These are phyloP conservation scores for Psilocybe tampanensis DNA, from an alignment of 768 basidiomycete genomes.

Conservation along the genomic window DNA sequence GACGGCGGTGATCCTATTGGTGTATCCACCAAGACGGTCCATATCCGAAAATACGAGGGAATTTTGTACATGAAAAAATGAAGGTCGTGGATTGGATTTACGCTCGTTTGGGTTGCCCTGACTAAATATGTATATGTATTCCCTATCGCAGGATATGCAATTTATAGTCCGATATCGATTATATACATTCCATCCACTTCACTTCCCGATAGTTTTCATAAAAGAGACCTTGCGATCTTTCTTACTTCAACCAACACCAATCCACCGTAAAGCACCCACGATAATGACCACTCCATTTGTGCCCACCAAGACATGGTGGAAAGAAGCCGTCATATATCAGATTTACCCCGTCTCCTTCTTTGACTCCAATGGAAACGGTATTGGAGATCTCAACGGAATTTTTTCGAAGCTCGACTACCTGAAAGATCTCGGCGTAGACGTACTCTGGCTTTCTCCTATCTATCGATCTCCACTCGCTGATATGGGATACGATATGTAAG, in stretches of 20 bases:
- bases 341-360: conserved; percentile 74
- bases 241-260: no score
- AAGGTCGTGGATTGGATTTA: not conserved
- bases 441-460: conserved; percentile 74
- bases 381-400: conserved; percentile 74
- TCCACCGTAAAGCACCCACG: no score
- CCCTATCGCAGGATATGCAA: not conserved
- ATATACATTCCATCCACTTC: no score
- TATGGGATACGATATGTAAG: conserved; percentile 76
- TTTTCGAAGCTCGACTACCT: conserved; percentile 66
- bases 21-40: not conserved
- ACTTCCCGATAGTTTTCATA: conserved; percentile 13
- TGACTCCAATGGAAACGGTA: conserved; percentile 70
- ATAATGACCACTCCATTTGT: not conserved
- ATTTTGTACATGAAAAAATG: not conserved
- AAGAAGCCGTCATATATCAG: conserved; percentile 61
- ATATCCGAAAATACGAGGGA: not conserved
- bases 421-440: conserved; percentile 64
- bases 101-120: not conserved
- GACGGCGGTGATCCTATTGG: not conserved
- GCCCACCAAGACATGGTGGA: conserved; percentile 50
- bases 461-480: conserved; percentile 69
- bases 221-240: no score
- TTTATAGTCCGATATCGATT: no score
- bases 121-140: conserved; percentile 53